Conservation (phyloP, 1,284 basidiomycete genomes). For the Papiliotrema flavescens region DNA sequence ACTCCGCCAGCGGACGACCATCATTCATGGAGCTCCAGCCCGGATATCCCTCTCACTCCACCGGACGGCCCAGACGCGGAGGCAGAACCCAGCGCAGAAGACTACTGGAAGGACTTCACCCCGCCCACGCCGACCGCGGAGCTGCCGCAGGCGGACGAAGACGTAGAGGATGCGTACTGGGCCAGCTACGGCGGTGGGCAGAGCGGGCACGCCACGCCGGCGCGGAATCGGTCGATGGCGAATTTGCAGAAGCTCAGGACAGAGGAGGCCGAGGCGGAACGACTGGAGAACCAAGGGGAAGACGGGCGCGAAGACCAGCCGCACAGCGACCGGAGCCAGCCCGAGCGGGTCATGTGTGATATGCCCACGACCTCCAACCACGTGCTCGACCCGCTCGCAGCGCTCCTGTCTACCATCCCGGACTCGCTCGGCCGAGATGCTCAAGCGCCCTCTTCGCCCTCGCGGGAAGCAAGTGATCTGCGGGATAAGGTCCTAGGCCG, state of each 20-base stretch:
- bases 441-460: not conserved
- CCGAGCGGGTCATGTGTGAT: not conserved
- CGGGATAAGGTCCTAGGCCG: conserved; percentile 19
- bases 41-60: not conserved
- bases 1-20: not conserved
- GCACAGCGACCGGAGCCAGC: not conserved
- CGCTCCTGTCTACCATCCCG: conserved; percentile 1
- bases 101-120: conserved; percentile 32
- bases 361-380: not conserved
- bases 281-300: not conserved
- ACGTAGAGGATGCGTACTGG: conserved; percentile 40
- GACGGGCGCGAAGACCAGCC: not conserved
- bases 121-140: conserved; percentile 1
- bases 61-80: not conserved
- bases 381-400: conserved; percentile 6
- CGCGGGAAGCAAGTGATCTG: not conserved
- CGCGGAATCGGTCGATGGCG: not conserved
- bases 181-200: conserved; percentile 27
- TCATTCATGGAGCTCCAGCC: not conserved
- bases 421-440: not conserved
- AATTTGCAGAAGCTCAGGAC: not conserved
- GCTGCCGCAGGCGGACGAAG: conserved; percentile 8
- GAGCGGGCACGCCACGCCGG: not conserved
- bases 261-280: not conserved
- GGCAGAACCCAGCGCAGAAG: conserved; percentile 11